phyloP scores from a whole-genome alignment of 2,329 filamentous ascomycete genomes.

The Pestalotiopsis sp. region DNA sequence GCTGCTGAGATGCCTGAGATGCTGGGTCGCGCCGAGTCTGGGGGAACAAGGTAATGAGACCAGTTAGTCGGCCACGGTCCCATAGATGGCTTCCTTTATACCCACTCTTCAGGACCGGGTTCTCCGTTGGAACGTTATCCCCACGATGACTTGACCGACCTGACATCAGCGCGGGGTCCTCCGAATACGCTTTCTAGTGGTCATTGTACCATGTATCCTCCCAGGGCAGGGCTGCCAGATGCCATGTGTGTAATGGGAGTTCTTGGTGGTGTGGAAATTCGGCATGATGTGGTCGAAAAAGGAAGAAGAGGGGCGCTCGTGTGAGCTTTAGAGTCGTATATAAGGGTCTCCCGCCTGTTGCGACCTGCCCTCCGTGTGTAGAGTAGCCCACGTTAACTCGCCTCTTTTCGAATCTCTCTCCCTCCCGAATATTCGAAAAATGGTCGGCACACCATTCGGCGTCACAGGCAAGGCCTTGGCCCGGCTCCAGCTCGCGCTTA shows the following conservation, averaged over 20 bases:
- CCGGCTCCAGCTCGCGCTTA: constrained; percentile 41
- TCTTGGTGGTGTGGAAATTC: not conserved
- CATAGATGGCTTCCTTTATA: not conserved
- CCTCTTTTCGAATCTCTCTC: not conserved
- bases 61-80: not conserved
- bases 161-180: constrained; percentile 12
- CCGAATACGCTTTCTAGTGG: constrained; percentile 6
- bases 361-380: not conserved
- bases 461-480: constrained; percentile 38
- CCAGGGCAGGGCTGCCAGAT: not conserved
- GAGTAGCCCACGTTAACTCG: not conserved
- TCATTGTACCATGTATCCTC: not conserved
- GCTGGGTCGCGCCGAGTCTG: constrained; percentile 4
- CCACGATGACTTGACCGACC: constrained; percentile 11
- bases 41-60: constrained; percentile 10
- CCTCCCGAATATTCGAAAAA: not conserved
- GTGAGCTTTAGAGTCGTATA: not conserved
- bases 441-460: constrained; percentile 30
- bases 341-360: not conserved
- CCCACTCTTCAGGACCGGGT: not conserved
- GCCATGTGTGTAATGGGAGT: not conserved
- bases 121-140: constrained; percentile 12
- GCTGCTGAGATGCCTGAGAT: not conserved
- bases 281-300: not conserved
- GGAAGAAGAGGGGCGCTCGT: not conserved